phyloP scores from a whole-genome alignment of 2,329 filamentous ascomycete species.

The Arthrobotrys entomopaga region DNA sequence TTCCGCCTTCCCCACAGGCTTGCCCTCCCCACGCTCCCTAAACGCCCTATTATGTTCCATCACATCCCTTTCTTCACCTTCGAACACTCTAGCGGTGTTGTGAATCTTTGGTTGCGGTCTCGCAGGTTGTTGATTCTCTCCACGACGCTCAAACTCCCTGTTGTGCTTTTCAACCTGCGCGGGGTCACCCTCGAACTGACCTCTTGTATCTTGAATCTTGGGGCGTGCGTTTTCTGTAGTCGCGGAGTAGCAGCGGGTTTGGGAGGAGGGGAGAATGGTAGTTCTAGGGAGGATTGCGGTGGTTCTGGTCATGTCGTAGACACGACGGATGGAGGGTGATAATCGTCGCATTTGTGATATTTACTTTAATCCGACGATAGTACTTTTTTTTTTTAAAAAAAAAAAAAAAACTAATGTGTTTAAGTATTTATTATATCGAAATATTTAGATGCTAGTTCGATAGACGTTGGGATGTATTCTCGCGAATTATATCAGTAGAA shows the following conservation, averaged over 20 bases:
- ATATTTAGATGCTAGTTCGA: no score
- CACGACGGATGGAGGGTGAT: slow-evolving; percentile 2
- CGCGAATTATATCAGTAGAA: no score
- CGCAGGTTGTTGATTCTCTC: slow-evolving; percentile 2
- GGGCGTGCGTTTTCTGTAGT: slow-evolving; percentile 23
- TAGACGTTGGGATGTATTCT: no score
- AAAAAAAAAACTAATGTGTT: no score
- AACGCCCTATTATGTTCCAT: slow-evolving; percentile 48
- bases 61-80: slow-evolving; percentile 39
- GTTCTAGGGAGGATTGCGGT: slow-evolving; percentile 14
- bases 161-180: slow-evolving; percentile 24
- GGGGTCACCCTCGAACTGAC: slow-evolving; percentile 22
- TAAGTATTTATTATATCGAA: no score
- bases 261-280: slow-evolving; percentile 1
- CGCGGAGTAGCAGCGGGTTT: background rate
- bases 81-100: slow-evolving; percentile 20
- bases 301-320: background rate
- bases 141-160: background rate
- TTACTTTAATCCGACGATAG: background rate
- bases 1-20: background rate
- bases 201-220: slow-evolving; percentile 24
- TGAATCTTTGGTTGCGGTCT: slow-evolving; percentile 20
- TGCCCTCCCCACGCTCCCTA: slow-evolving; percentile 27
- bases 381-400: slow-evolving; percentile 7
- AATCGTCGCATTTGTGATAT: slow-evolving; percentile 31